Conservation (phyloP, 352 stramenopile species). For the Blastocystis sp. region DNA sequence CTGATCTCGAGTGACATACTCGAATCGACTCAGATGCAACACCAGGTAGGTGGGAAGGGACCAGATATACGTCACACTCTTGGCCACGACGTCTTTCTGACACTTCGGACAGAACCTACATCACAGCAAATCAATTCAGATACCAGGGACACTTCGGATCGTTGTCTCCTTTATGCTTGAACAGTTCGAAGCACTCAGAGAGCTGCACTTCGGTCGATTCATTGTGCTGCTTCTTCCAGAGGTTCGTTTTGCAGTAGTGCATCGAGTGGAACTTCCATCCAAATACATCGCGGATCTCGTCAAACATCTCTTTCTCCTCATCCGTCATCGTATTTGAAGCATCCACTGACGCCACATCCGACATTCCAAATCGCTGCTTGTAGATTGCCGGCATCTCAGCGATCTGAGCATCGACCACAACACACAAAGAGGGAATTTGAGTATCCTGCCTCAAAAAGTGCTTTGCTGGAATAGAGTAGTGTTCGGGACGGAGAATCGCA, state of each 20-base stretch:
- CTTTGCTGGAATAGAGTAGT: neutral
- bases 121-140: neutral
- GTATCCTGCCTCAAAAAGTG: neutral
- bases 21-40: slow-evolving; percentile 97
- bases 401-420: neutral
- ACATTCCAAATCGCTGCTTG: neutral
- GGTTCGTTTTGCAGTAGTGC: neutral
- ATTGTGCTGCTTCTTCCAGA: neutral
- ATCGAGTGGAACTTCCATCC: neutral
- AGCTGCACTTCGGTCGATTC: neutral
- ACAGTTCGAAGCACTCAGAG: neutral
- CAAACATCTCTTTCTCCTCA: neutral
- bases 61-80: slow-evolving; percentile 76
- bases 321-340: neutral
- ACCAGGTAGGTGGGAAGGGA: slow-evolving; percentile 88
- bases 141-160: neutral
- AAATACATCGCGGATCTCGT: neutral
- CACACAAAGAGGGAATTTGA: neutral
- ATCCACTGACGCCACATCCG: neutral
- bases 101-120: slow-evolving; percentile 44
- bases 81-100: slow-evolving; percentile 39
- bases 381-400: neutral
- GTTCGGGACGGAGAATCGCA: neutral
- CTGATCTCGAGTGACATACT: slow-evolving; percentile 68
- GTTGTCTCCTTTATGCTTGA: slow-evolving; percentile 2